Evolutionary conservation across 768 basidiomycete species (phyloP).

Genomic region (Lactarius deliciosus): DNA sequence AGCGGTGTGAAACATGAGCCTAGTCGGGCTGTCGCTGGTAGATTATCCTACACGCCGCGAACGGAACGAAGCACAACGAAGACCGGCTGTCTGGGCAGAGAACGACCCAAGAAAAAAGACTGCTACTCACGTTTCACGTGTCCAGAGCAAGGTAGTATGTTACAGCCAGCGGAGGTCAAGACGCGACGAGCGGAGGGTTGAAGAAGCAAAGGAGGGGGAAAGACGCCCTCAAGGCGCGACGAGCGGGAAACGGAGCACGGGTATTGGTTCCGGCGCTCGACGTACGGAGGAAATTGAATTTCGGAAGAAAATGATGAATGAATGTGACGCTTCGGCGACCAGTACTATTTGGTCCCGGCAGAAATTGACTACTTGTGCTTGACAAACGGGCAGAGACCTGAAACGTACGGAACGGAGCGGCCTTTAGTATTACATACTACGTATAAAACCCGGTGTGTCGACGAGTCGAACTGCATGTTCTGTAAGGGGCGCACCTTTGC

Average conservation of each 20-base stretch:
- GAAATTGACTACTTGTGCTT: conserved; percentile 17
- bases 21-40: background rate
- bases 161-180: conserved; percentile 12
- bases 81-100: background rate
- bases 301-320: conserved; percentile 28
- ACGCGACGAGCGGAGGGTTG: conserved; percentile 19
- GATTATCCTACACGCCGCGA: background rate
- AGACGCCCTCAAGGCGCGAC: conserved; percentile 20
- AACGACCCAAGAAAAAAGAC: background rate
- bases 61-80: background rate
- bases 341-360: conserved; percentile 30
- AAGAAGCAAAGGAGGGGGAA: conserved; percentile 4
- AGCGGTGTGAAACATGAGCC: conserved; percentile 9
- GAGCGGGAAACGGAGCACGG: conserved; percentile 11
- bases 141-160: background rate
- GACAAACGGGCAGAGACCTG: conserved; percentile 18
- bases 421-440: conserved; percentile 22
- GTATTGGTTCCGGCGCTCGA: conserved; percentile 25
- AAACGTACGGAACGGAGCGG: conserved; percentile 28
- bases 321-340: conserved; percentile 27
- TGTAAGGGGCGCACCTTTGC: conserved; percentile 4
- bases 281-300: conserved; percentile 24
- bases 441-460: conserved; percentile 3
- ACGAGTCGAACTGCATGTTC: background rate
- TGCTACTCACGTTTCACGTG: conserved; percentile 18